Base-by-base conservation (phyloP, 2,329 filamentous ascomycete species). In the Hypoxylon sp. region DNA sequence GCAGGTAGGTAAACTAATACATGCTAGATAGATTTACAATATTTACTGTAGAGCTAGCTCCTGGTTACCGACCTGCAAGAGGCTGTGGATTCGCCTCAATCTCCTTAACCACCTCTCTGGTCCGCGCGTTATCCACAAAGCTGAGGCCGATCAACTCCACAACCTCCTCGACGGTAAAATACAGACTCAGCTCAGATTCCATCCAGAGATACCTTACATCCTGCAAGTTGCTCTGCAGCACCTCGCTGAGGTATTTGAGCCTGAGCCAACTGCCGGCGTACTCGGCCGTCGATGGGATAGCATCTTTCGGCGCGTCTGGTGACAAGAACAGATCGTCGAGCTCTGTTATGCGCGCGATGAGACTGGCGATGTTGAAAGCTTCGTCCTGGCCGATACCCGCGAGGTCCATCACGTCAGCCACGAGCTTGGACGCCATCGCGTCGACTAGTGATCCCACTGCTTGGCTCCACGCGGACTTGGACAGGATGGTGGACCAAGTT, bases 171-270 rank as follows among this genome's bases (percentile, higher is more conserved):
- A 73, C 76, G 0, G 79, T 75, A 60, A 87, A 87, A 66, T 86
- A 84, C 26, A 86, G 66, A 56, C 83, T 85, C 30, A 88, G 71
- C 66, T 87, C 83, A 67, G 83, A 84, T 56, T 88, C 83, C 62
- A 80, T 76, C 84, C 84, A 88, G 26, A 88, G 68, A 56, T 75
- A 86, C 49, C 75, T 76, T 47, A 88, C 80, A 55, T 87, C 84
- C 55, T 79, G 80, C 43, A 87, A 72, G 62, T 87, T 86, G 60
- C 83, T 86, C 71, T 88, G 84, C 58, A 88, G 72, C 19, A 87
- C 79, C 66, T 87, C 81, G 55, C 79, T 80, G 12, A 88, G 73
- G 60, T 82, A 87, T 68, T 86, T 83, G 51, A 88, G 75, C 37
- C 83, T 77, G 50, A 87, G 73, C 84, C 84, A 88, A 37, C 76